Evolutionary conservation across 23 red algal genomes (phyloP).

Genomic region (Porphyridium purpureum): DNA sequence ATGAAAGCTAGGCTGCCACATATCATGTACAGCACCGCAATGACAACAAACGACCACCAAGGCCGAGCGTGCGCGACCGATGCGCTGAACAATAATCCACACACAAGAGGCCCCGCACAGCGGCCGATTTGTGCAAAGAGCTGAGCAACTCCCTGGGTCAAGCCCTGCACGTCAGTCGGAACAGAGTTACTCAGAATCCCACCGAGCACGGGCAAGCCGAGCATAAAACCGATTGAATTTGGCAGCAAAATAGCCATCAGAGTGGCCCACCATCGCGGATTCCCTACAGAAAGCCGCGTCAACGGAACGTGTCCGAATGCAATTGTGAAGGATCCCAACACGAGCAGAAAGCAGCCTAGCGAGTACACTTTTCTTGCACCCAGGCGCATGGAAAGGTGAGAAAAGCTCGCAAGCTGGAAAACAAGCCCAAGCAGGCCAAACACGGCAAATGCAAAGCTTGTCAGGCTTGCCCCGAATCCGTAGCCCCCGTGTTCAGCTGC

Average conservation of each 20-base stretch:
- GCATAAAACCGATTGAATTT: neutral
- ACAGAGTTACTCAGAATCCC: neutral
- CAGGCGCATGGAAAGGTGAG: neutral
- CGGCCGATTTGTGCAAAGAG: neutral
- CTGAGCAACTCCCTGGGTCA: neutral
- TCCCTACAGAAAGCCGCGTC: neutral
- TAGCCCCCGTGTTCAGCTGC: neutral
- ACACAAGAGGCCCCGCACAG: neutral
- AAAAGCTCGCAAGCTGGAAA: neutral
- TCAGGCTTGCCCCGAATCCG: neutral
- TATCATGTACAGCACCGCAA: too few species aligned
- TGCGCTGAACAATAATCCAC: neutral
- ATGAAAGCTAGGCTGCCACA: too few species aligned
- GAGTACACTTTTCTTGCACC: neutral
- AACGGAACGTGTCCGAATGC: neutral
- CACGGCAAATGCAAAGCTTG: neutral
- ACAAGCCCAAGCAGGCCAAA: neutral
- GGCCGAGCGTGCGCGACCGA: neutral
- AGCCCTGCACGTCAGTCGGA: neutral
- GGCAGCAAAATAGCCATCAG: neutral
- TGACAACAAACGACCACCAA: neutral
- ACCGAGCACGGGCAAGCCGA: neutral
- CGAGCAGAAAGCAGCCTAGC: neutral
- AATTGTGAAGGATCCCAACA: neutral
- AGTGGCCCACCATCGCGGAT: neutral